Percentiles rank a stretch among this genome's conserved stretches.
These are phyloP conservation scores for Cenchrus americanus DNA, from an alignment of 176 grass and related monocot genomes.

Conservation along the genomic window DNA sequence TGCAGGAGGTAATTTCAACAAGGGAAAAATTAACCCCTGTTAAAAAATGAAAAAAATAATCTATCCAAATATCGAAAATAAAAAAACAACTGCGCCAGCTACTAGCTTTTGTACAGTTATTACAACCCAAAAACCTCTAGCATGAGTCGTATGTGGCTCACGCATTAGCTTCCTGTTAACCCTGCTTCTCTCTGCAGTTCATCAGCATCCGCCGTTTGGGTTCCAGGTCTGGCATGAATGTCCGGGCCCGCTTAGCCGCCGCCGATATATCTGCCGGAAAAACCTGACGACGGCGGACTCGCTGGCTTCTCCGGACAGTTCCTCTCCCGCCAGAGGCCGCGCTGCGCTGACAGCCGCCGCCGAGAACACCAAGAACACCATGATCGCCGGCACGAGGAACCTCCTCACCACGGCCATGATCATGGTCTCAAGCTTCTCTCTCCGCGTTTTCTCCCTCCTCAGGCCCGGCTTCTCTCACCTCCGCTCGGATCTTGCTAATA, in stretches of 20 bases:
- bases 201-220: conserved; percentile 50
- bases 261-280: conserved; percentile 43
- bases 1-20: neutral
- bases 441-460: neutral
- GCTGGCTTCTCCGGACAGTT: conserved; percentile 16
- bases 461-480: neutral
- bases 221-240: conserved; percentile 38
- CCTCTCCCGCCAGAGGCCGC: conserved; percentile 35
- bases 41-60: neutral
- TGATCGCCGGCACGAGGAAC: conserved; percentile 35
- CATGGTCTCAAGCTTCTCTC: neutral
- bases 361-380: conserved; percentile 38
- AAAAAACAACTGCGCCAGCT: neutral
- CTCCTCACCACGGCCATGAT: conserved; percentile 29
- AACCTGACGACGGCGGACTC: conserved; percentile 20
- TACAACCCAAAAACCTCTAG: neutral
- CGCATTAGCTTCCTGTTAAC: neutral
- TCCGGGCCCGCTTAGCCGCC: conserved; percentile 9
- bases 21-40: neutral
- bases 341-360: neutral
- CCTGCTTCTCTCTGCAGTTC: neutral
- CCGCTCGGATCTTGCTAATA: neutral
- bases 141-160: neutral
- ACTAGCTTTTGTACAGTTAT: neutral
- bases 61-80: neutral